phyloP scores from a whole-genome alignment of 1,284 basidiomycete species.

The Singerocomus rubriflavus region DNA sequence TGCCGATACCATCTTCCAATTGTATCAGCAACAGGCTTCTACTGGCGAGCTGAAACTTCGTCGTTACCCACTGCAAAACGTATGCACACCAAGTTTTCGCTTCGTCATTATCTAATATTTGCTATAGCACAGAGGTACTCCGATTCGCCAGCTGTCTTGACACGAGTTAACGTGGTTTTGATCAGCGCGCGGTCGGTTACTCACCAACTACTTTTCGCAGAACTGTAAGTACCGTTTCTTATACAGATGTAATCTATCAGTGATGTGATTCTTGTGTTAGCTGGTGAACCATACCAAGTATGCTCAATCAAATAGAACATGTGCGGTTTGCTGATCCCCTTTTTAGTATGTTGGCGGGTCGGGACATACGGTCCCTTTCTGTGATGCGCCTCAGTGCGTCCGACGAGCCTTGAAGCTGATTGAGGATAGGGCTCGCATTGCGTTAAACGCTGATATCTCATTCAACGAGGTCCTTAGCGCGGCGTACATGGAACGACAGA shows the following conservation, averaged over 20 bases:
- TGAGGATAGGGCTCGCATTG: conserved; percentile 44
- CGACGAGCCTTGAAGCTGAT: conserved; percentile 56
- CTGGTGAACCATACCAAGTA: conserved; percentile 72
- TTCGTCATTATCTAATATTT: conserved; percentile 12
- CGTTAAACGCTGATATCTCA: conserved; percentile 33
- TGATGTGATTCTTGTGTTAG: conserved; percentile 35
- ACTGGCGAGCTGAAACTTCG: conserved; percentile 56
- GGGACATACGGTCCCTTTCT: conserved; percentile 64
- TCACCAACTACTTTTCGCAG: conserved; percentile 81
- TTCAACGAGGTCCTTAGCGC: conserved; percentile 80
- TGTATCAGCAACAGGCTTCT: conserved; percentile 63
- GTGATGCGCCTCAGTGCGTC: conserved; percentile 55
- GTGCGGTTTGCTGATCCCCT: conserved; percentile 5
- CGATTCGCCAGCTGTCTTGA: neutral
- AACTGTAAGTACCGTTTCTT: conserved; percentile 52
- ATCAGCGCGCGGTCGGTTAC: conserved; percentile 60
- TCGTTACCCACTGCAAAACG: conserved; percentile 64
- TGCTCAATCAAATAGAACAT: neutral
- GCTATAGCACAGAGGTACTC: conserved; percentile 60
- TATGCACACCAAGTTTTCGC: conserved; percentile 26
- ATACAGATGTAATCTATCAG: neutral
- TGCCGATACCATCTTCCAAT: conserved; percentile 54
- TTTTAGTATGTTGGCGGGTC: conserved; percentile 71
- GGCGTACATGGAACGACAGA: conserved; percentile 78
- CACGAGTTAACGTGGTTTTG: conserved; percentile 4